phyloP scores from a whole-genome alignment of 2,329 filamentous ascomycete species.

The Diplodia mutila region DNA sequence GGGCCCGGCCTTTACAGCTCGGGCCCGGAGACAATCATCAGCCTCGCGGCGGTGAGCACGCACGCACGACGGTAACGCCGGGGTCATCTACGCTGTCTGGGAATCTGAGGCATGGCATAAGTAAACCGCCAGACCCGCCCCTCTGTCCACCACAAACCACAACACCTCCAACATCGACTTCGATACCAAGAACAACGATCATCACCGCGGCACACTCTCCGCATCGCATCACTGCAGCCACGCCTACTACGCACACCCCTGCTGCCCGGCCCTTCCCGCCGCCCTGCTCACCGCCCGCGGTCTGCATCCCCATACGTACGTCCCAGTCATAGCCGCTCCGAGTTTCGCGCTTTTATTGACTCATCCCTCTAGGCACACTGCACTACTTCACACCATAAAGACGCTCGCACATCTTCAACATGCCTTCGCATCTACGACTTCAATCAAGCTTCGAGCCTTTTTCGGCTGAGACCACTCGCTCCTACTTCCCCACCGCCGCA shows the following conservation, averaged over 20 bases:
- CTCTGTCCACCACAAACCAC: slow-evolving; percentile 9
- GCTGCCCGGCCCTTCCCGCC: slow-evolving; percentile 13
- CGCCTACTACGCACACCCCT: slow-evolving; percentile 9
- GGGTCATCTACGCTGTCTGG: slow-evolving; percentile 21
- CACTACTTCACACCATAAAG: slow-evolving; percentile 4
- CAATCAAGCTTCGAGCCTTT: slow-evolving; percentile 53
- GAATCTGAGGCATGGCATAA: slow-evolving; percentile 25
- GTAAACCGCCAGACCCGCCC: slow-evolving; percentile 23
- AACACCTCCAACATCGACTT: not conserved
- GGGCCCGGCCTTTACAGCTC: slow-evolving; percentile 22
- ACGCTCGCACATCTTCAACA: slow-evolving; percentile 30
- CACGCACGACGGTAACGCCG: slow-evolving; percentile 24
- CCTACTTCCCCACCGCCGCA: slow-evolving; percentile 41
- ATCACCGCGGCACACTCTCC: slow-evolving; percentile 6
- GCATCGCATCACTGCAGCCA: not conserved
- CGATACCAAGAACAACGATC: not conserved
- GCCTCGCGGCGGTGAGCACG: slow-evolving; percentile 24
- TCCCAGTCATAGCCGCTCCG: slow-evolving; percentile 23
- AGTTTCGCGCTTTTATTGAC: slow-evolving; percentile 24
- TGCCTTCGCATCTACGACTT: slow-evolving; percentile 55
- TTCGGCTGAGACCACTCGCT: slow-evolving; percentile 49
- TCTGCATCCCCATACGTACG: slow-evolving; percentile 17
- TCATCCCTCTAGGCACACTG: slow-evolving; percentile 21
- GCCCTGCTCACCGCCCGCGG: slow-evolving; percentile 26
- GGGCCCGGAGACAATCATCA: slow-evolving; percentile 24